Base-by-base conservation (phyloP, 371 early-diverging fungal genomes). In the Mucor indicus region DNA sequence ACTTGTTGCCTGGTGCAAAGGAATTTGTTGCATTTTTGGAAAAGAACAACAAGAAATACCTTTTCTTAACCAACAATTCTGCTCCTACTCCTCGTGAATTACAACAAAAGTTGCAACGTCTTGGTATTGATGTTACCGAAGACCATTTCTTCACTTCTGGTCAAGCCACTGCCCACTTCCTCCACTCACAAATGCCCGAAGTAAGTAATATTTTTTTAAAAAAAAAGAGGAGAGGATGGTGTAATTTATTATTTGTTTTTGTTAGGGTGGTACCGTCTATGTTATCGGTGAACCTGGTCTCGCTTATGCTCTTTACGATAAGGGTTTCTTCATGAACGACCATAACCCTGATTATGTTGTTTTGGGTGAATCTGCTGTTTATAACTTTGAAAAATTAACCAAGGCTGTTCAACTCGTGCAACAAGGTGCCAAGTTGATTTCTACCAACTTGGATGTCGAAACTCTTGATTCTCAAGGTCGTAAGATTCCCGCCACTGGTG, bases 51-150 rank as follows among this genome's bases (percentile, higher is more conserved):
- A 85, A 85, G 60, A 65, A 78, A 49, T 85, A 73, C 54, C 69
- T 85, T 17, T 85, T 85, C 67, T 64, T 82, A 67, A 85, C 85
- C 32, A 85, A 85, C 72, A 85, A 85, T 61, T 80, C 81, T 48
- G 79, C 81, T 27, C 82, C 82, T 13, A 85, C 85, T 32, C 85
- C 85, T 29, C 67, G 78, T 47, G 85, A 85, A 53, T 68, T 85
- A 33, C 72, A 79, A 32, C 72, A 76, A 56, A 85, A 85, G 58
- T 51, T 85, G 35, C 36, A 53, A 21, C 78, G 83, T 44, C 65
- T 83, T 11, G 83, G 85, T 42, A 75, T 85, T 48, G 77, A 81
- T 39, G 73, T 81, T 36, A 63, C 66, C 32, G 80, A 78, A 39
- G 67, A 73, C 38, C 76, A 83, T 43, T 85, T 85, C 58, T 85